phyloP scores from a whole-genome alignment of 352 stramenopile species.

The Elongisporangium prolatum region DNA sequence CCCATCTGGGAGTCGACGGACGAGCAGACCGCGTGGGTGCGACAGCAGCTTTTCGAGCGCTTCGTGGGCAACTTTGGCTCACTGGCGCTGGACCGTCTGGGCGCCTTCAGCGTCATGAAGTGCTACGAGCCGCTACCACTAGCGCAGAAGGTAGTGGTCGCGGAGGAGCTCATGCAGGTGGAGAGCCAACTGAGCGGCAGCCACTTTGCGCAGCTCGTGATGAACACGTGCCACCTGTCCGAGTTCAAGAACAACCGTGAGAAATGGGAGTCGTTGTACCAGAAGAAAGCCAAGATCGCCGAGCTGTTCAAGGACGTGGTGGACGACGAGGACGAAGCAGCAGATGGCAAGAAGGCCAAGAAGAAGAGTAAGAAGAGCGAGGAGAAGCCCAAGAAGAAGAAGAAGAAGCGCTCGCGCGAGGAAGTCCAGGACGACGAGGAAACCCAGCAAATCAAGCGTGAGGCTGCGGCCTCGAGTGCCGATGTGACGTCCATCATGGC shows the following conservation, averaged over 20 bases:
- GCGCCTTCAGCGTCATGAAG: conserved; percentile 81
- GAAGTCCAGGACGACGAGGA: conserved; percentile 14
- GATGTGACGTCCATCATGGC: conserved; percentile 72
- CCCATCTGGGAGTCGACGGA: conserved; percentile 74
- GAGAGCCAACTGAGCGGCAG: conserved; percentile 70
- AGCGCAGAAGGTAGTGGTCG: conserved; percentile 61
- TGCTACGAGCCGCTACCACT: conserved; percentile 65
- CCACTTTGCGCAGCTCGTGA: conserved; percentile 79
- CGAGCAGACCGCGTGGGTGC: conserved; percentile 49
- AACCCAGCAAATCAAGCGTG: conserved; percentile 18
- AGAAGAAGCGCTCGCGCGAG: conserved; percentile 18
- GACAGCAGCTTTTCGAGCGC: conserved; percentile 54
- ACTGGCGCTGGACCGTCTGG: conserved; percentile 67
- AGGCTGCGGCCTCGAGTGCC: conserved; percentile 29
- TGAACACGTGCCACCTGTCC: conserved; percentile 74
- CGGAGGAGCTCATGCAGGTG: conserved; percentile 60
- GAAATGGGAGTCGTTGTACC: conserved; percentile 70
- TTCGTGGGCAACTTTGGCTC: conserved; percentile 69
- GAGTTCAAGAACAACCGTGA: conserved; percentile 78
- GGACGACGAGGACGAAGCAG: conserved; percentile 20
- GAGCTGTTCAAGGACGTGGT: conserved; percentile 77
- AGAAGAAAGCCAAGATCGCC: conserved; percentile 77
- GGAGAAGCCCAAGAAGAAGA: conserved; percentile 42
- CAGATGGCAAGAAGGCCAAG: conserved; percentile 9
- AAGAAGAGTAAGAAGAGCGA: conserved; percentile 29